Conservation (phyloP, 768 basidiomycete species). For the Cystofilobasidium capitatum region DNA sequence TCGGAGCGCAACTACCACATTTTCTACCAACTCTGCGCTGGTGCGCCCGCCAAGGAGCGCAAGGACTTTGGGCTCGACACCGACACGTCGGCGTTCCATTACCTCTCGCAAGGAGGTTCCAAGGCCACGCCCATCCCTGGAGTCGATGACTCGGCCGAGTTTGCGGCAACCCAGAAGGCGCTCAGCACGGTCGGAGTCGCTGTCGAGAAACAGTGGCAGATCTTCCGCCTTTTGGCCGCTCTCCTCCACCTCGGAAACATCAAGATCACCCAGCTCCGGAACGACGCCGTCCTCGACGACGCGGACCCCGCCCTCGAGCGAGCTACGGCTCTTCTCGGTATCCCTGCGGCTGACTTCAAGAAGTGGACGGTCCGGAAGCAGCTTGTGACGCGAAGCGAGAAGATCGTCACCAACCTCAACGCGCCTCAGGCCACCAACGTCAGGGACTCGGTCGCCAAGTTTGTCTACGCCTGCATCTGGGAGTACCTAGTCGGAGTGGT, state of each 20-base stretch:
- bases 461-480: conserved; percentile 84
- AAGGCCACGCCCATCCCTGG: conserved; percentile 75
- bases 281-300: conserved; percentile 75
- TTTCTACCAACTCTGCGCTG: conserved; percentile 97
- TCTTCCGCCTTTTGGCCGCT: conserved; percentile 85
- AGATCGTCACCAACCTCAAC: conserved; percentile 80
- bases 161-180: conserved; percentile 83
- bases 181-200: conserved; percentile 95
- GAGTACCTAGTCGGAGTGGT: conserved; percentile 89
- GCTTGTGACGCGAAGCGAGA: conserved; percentile 84
- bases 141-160: conserved; percentile 94
- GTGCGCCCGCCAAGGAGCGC: conserved; percentile 86
- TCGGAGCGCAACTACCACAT: conserved; percentile 99
- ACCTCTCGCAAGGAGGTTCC: conserved; percentile 86
- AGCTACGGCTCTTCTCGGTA: conserved; percentile 80
- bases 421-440: conserved; percentile 85
- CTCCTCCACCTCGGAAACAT: conserved; percentile 97
- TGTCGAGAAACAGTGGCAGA: conserved; percentile 90
- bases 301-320: conserved; percentile 67
- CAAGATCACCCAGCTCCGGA: conserved; percentile 69
- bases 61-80: conserved; percentile 85
- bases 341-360: conserved; percentile 85
- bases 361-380: conserved; percentile 99
- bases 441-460: conserved; percentile 92
- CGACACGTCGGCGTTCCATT: conserved; percentile 78